Evolutionary conservation across 176 grass and related monocot genomes (phyloP), one percentile per base, ranked within the genome.

Genomic region (Poa annua): DNA sequence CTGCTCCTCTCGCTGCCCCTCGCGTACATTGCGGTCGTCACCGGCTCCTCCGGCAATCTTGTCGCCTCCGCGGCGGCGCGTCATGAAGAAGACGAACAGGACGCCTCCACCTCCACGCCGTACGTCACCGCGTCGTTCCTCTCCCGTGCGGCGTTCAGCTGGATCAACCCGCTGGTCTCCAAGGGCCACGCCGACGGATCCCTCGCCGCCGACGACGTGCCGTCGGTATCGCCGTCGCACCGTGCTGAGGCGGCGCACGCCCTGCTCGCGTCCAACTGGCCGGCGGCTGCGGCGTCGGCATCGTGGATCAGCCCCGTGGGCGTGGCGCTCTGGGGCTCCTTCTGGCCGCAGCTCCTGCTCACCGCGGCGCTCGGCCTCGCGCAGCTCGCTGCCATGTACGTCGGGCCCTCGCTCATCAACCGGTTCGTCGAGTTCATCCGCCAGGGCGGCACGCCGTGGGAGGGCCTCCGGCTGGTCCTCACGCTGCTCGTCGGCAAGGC

Each of bases 401-500:
- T 89, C 0, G 83, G 83, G 7, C 88, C 88, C 25, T 74, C 79
- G 11, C 88, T 83, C 29, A 73, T 89, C 55, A 48, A 82, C 47
- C 73, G 5, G 0, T 89, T 89, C 56, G 88, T 89, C 15, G 74
- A 89, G 45, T 89, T 86, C 79, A 66, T 86, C 45, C 24, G 20
- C 55, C 73, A 36, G 0, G 83, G 88, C 35, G 82, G 87, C 70
- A 81, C 77, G n/a, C 11, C 63, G 0, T 77, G 24, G 78, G 83
- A 85, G 34, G 89, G 84, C 21, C 79, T 87, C 61, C 85, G 59
- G 6, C 84, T 94, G 0, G 84, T 88, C 1, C 8, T n/a, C 50
- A 85, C 70, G 25, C 86, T 94, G 2, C 25, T 94, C 11, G 81
- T 2, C 5, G 92, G 86, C 48, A 87, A 89, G 77, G 79, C 80